phyloP scores from a whole-genome alignment of 2,329 filamentous ascomycete species.

The Coniochaeta ligniaria region DNA sequence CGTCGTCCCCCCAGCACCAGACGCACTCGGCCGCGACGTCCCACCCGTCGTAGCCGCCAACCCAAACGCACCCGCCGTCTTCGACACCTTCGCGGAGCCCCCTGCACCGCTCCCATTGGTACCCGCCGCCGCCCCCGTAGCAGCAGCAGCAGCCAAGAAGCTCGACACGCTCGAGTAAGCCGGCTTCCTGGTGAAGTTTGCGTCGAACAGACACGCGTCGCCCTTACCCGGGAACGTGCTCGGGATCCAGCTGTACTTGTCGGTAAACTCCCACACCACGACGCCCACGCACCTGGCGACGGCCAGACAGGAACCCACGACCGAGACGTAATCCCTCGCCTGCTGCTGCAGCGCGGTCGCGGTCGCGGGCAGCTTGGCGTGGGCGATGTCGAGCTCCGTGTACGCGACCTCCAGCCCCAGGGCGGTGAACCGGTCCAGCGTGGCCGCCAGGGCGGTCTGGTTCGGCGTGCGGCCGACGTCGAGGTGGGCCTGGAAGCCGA shows the following conservation, averaged over 20 bases:
- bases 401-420: slow-evolving; percentile 40
- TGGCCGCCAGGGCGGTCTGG: slow-evolving; percentile 24
- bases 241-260: slow-evolving; percentile 27
- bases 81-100: not conserved
- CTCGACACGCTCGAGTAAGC: slow-evolving; percentile 28
- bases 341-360: slow-evolving; percentile 34
- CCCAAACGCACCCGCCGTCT: not conserved
- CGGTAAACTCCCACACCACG: slow-evolving; percentile 35
- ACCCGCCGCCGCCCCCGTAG: not conserved
- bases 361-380: slow-evolving; percentile 35
- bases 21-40: not conserved
- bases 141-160: slow-evolving; percentile 11
- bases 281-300: slow-evolving; percentile 32
- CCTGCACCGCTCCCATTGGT: not conserved
- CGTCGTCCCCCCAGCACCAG: not conserved
- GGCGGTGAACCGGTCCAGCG: slow-evolving; percentile 30
- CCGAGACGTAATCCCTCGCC: slow-evolving; percentile 35
- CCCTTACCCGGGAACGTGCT: slow-evolving; percentile 29
- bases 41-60: not conserved
- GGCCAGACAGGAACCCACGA: slow-evolving; percentile 29
- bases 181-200: slow-evolving; percentile 28
- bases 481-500: slow-evolving; percentile 46
- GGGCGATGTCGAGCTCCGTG: slow-evolving; percentile 44
- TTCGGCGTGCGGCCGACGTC: slow-evolving; percentile 33
- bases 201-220: slow-evolving; percentile 30